Conservation (phyloP, 139 green algal species). For the Nannochloris sp. region DNA sequence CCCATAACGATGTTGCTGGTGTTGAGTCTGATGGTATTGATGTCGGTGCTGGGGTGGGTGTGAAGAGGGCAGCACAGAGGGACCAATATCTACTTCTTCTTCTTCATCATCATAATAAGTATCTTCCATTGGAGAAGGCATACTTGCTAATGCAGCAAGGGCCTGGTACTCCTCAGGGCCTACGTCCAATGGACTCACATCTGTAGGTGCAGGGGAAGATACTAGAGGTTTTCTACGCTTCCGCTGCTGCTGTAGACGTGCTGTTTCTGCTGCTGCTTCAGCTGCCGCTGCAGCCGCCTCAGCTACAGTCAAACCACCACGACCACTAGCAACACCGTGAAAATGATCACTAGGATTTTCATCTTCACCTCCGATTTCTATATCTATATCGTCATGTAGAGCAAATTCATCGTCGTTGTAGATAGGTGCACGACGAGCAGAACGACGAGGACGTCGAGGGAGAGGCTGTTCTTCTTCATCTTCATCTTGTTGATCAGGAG, state of each 20-base stretch:
- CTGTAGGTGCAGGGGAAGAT: neutral
- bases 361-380: neutral
- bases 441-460: slow-evolving; percentile 5
- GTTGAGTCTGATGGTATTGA: neutral
- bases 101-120: too few species aligned
- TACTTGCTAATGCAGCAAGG: slow-evolving; percentile 5
- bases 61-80: neutral
- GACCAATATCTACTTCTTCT: too few species aligned
- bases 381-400: slow-evolving; percentile 8
- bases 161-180: neutral
- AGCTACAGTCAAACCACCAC: neutral
- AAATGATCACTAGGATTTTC: neutral
- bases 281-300: neutral
- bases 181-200: neutral
- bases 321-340: too few species aligned
- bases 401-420: slow-evolving; percentile 20
- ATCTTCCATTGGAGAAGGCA: neutral
- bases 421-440: slow-evolving; percentile 7
- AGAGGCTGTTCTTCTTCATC: neutral
- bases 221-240: slow-evolving; percentile 11
- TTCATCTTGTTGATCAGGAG: neutral
- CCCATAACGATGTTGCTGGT: neutral
- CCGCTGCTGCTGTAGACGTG: neutral
- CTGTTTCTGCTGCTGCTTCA: neutral
- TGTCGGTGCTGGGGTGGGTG: neutral